Conservation (phyloP, 176 grass and related monocot genomes). For the Oryza glumipatula region DNA sequence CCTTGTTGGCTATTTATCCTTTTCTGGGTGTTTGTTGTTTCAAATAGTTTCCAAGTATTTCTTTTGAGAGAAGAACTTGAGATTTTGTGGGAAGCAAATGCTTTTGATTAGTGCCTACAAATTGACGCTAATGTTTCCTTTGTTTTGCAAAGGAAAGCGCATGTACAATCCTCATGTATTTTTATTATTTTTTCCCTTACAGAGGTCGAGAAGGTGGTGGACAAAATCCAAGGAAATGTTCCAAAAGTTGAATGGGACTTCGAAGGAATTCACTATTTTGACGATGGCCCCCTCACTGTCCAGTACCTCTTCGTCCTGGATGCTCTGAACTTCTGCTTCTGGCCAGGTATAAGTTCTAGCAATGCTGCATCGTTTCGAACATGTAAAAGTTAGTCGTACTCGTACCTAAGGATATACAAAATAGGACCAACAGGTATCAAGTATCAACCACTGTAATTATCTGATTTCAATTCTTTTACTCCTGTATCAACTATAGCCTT, state of each 20-base stretch:
- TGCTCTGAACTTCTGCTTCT: conserved; percentile 91
- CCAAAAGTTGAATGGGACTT: conserved; percentile 93
- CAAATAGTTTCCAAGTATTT: background rate
- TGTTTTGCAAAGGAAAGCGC: background rate
- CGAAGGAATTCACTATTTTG: conserved; percentile 96
- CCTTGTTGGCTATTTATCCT: background rate
- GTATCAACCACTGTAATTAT: background rate
- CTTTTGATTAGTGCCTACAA: background rate
- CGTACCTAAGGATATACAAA: background rate
- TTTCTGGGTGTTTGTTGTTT: background rate
- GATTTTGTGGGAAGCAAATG: background rate
- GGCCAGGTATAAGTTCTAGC: conserved; percentile 71
- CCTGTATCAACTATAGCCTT: background rate
- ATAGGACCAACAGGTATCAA: background rate
- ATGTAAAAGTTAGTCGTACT: background rate
- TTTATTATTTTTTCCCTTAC: background rate
- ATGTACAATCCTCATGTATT: background rate
- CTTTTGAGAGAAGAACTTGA: background rate
- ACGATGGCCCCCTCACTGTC: conserved; percentile 78
- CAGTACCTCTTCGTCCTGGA: conserved; percentile 93
- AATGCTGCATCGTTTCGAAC: background rate
- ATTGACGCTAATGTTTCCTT: background rate
- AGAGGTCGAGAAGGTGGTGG: conserved; percentile 84
- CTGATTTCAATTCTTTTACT: background rate
- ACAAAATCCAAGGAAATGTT: conserved; percentile 70